These are phyloP conservation scores for Capronia coronata DNA, from an alignment of 2,329 filamentous ascomycete genomes.

Conservation along the genomic window DNA sequence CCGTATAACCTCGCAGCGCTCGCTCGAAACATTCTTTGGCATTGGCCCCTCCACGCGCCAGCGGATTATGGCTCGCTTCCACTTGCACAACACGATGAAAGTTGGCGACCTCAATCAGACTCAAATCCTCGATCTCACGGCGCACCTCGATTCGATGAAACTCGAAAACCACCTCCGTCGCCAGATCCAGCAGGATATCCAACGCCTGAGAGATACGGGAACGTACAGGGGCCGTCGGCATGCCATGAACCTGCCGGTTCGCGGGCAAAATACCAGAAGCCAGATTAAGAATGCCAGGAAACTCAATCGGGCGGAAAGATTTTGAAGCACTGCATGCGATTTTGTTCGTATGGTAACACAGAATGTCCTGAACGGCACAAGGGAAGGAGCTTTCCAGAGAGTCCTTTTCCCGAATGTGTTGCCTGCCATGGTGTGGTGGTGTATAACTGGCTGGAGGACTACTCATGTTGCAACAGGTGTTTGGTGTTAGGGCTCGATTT, in stretches of 20 bases:
- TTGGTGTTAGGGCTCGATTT: too few relatives aligned
- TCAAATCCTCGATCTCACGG: constrained; percentile 74
- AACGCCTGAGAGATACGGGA: constrained; percentile 80
- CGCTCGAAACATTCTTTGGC: constrained; percentile 76
- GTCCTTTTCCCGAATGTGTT: too few relatives aligned
- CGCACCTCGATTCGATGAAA: constrained; percentile 82
- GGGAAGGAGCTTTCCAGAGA: too few relatives aligned
- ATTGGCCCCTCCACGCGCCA: constrained; percentile 64
- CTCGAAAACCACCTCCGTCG: constrained; percentile 83
- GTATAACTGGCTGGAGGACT: not conserved
- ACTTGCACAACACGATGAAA: constrained; percentile 76
- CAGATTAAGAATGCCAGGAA: constrained; percentile 58
- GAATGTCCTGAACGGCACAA: not conserved
- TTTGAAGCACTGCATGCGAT: constrained; percentile 29
- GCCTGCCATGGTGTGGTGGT: not conserved
- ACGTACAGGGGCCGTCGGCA: constrained; percentile 83
- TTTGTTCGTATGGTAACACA: not conserved
- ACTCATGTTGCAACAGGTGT: too few relatives aligned
- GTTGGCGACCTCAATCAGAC: constrained; percentile 67
- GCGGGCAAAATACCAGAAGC: constrained; percentile 80
- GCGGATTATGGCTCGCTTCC: constrained; percentile 78
- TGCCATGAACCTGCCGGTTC: constrained; percentile 84
- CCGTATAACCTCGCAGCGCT: constrained; percentile 36
- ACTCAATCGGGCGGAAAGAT: constrained; percentile 54
- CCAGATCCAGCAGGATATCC: constrained; percentile 76